phyloP scores from a whole-genome alignment of 2,329 filamentous ascomycete species.

The Magnaporthiopsis poae region DNA sequence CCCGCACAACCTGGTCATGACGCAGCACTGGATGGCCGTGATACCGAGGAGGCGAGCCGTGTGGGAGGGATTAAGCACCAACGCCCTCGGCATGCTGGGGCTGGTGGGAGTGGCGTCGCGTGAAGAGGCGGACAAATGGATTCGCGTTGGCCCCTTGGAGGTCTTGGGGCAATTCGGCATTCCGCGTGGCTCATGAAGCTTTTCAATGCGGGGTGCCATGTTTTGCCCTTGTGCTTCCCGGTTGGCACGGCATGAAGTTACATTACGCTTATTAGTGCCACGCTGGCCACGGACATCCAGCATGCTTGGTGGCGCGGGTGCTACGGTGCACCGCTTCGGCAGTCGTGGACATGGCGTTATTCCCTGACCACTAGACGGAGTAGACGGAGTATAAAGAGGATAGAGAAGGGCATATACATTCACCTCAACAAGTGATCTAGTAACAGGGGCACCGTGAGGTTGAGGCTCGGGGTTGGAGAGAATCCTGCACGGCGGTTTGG shows the following conservation, averaged over 20 bases:
- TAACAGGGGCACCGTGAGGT: neutral
- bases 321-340: neutral
- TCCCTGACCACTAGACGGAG: neutral
- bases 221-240: neutral
- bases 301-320: neutral
- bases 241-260: neutral
- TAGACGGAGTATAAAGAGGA: neutral
- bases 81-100: slow-evolving; percentile 27
- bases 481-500: neutral
- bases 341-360: neutral
- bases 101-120: slow-evolving; percentile 10
- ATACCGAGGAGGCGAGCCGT: slow-evolving; percentile 23
- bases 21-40: slow-evolving; percentile 22
- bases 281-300: neutral
- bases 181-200: neutral
- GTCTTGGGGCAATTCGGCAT: neutral
- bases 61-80: slow-evolving; percentile 19
- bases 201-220: neutral
- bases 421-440: neutral
- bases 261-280: neutral
- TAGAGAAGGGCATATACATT: neutral
- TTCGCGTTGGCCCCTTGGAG: neutral
- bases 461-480: neutral
- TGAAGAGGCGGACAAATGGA: slow-evolving; percentile 4
- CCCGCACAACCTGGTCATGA: slow-evolving; percentile 24